Evolutionary conservation across 2,329 filamentous ascomycete genomes (phyloP), one percentile per base, ranked within the genome.

Genomic region (Trichophyton verrucosum): DNA sequence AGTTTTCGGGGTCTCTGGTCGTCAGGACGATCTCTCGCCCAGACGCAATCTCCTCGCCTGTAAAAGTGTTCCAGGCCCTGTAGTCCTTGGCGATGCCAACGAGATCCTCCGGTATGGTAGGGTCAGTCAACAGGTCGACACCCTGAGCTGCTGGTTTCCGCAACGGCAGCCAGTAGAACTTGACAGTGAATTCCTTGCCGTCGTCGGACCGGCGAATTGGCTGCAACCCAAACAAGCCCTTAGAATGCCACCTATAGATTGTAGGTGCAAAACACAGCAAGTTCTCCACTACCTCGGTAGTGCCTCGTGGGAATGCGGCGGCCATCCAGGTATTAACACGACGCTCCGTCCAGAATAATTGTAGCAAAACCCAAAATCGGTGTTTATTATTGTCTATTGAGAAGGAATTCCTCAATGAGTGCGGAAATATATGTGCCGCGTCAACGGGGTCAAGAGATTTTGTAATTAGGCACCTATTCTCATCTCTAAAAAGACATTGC

Each of bases 351-450:
- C 60, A 63, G 57, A 63, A 61, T 30, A 57, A 49, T 20, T 57
- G 17, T 33, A 63, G 51, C n/a, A 63, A 40, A 53, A 11, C 22
- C 62, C 62, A 63, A 17, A 53, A 60, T 38, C 42, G 36, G 46
- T 33, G 46, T 22, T 11, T 22, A 4, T 57, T 30, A 27, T 57
- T 36, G 4, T 47, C 15, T 51, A 30, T 27, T n/a, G 17, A 42
- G 30, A n/a, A 38, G 55, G 60, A 47, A 3, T 22, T 36, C 49
- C 46, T 15, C 57, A 60, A 47, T 11, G 62, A 59, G 53, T 60
- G 61, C 9, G 62, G 62, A 46, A 61, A 63, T 11, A 63, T 61
- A 51, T 63, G 60, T 3, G 62, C 60, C 2, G 57, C 60, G 13
- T 63, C 58, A 30, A 63, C 42, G 17, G 57, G 57, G 38, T 61